Evolutionary conservation across 805 yeast genomes (phyloP).

Genomic region (Candida mattraensis): DNA sequence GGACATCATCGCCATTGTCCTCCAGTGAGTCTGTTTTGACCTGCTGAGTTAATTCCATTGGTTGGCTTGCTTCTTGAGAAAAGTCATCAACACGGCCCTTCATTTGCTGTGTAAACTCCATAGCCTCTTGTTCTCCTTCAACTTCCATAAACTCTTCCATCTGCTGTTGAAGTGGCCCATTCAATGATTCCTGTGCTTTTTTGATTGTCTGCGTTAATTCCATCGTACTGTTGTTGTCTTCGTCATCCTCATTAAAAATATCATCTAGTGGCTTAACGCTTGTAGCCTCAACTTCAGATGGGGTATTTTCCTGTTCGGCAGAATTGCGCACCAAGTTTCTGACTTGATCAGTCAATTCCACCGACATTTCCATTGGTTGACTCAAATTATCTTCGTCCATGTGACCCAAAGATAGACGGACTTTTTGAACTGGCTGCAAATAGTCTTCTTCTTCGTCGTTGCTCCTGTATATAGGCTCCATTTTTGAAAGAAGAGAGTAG

Average conservation of each 20-base stretch:
- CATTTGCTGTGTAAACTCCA: slow-evolving; percentile 21
- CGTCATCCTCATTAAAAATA: slow-evolving; percentile 15
- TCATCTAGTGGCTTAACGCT: slow-evolving; percentile 6
- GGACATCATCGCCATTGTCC: too few species aligned
- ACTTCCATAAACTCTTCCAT: too few species aligned
- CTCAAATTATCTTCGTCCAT: slow-evolving; percentile 27
- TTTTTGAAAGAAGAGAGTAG: background rate
- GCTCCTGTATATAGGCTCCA: background rate
- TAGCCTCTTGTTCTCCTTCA: slow-evolving; percentile 11
- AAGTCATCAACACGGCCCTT: slow-evolving; percentile 1
- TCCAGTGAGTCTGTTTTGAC: too few species aligned
- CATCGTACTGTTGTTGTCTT: slow-evolving; percentile 15
- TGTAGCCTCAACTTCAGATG: background rate
- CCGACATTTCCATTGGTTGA: slow-evolving; percentile 30
- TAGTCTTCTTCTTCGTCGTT: slow-evolving; percentile 14
- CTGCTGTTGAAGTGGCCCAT: too few species aligned
- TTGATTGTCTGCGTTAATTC: slow-evolving; percentile 6
- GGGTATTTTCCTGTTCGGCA: background rate
- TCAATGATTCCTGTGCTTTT: slow-evolving; percentile 1
- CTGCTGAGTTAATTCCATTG: slow-evolving; percentile 22
- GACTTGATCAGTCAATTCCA: slow-evolving; percentile 9
- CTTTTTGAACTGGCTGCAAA: slow-evolving; percentile 15
- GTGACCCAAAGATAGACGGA: slow-evolving; percentile 4
- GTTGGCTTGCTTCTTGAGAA: slow-evolving; percentile 11
- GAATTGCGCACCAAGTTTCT: slow-evolving; percentile 5